Conservation (phyloP, 148 eudicot genomes). For the Amaranthus cruentus region DNA sequence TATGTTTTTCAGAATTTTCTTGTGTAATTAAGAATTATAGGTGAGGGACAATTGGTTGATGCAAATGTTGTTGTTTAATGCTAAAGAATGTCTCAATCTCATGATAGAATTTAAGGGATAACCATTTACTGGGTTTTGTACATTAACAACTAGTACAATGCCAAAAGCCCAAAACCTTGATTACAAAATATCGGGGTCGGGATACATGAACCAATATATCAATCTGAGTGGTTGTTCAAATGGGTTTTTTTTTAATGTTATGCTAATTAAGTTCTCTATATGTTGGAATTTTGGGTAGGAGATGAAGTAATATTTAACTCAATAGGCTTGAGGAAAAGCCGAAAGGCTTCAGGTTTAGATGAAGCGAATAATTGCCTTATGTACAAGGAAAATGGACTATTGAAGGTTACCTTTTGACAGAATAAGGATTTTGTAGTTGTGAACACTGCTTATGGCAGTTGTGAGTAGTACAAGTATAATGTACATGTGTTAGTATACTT, state of each 20-base stretch:
- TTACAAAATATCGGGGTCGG: no score
- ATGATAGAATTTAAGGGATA: neutral
- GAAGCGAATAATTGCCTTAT: neutral
- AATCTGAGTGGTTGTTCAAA: no score
- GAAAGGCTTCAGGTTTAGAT: neutral
- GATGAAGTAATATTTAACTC: neutral
- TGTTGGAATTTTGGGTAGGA: no score
- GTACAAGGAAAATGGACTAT: neutral
- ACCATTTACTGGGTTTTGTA: neutral
- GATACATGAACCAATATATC: no score
- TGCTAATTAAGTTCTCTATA: no score
- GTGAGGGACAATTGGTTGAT: neutral
- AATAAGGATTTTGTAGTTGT: neutral
- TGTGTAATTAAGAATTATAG: neutral
- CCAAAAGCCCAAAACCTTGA: no score
- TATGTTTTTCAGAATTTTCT: neutral
- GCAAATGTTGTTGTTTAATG: neutral
- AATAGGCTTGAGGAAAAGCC: conserved; percentile 1
- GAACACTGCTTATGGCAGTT: neutral
- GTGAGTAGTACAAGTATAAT: neutral
- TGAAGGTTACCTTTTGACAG: no score
- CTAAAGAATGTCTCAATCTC: neutral
- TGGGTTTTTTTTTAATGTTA: no score
- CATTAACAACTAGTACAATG: neutral
- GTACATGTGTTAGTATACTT: neutral